Percentiles rank a stretch among this genome's conserved stretches.
Conservation (phyloP, 495 filamentous ascomycete genomes). For the Daldinia decipiens region DNA sequence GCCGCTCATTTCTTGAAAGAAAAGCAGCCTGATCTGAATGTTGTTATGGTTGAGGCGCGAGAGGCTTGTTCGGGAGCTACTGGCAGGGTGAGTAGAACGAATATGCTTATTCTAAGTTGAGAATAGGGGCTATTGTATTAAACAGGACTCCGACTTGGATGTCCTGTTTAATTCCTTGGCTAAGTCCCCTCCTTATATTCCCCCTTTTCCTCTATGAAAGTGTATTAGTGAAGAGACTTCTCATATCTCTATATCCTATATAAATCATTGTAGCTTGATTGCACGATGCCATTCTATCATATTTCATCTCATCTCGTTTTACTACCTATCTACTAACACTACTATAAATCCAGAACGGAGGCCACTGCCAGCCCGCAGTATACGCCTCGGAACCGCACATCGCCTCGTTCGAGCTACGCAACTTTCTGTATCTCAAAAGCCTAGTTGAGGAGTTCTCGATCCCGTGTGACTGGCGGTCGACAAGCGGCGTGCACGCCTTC, state of each 20-base stretch:
- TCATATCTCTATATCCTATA: background rate
- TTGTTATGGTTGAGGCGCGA: slow-evolving; percentile 82
- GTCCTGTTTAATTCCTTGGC: background rate
- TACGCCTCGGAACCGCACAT: slow-evolving; percentile 62
- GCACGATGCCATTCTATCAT: background rate
- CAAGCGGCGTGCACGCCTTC: slow-evolving; percentile 65
- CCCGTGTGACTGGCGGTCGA: slow-evolving; percentile 68
- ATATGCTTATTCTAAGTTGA: background rate
- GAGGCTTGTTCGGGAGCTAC: slow-evolving; percentile 85
- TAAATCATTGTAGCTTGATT: background rate
- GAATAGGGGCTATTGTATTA: background rate
- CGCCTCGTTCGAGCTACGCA: slow-evolving; percentile 71
- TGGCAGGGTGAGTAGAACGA: slow-evolving; percentile 63
- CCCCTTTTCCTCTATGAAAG: background rate
- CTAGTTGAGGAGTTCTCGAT: slow-evolving; percentile 64
- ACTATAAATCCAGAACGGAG: slow-evolving; percentile 66
- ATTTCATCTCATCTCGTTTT: slow-evolving; percentile 10
- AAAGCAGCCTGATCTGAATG: slow-evolving; percentile 47
- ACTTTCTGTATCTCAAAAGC: slow-evolving; percentile 61
- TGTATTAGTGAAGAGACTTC: background rate
- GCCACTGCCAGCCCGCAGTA: slow-evolving; percentile 74
- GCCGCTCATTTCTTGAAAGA: slow-evolving; percentile 69
- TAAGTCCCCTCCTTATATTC: background rate
- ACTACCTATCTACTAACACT: slow-evolving; percentile 8
- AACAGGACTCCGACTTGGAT: background rate